A percentile compares a stretch with the other conserved stretches of the same genome.
phyloP scores from a whole-genome alignment of 441 rosid species.

The Croton laevigatus region DNA sequence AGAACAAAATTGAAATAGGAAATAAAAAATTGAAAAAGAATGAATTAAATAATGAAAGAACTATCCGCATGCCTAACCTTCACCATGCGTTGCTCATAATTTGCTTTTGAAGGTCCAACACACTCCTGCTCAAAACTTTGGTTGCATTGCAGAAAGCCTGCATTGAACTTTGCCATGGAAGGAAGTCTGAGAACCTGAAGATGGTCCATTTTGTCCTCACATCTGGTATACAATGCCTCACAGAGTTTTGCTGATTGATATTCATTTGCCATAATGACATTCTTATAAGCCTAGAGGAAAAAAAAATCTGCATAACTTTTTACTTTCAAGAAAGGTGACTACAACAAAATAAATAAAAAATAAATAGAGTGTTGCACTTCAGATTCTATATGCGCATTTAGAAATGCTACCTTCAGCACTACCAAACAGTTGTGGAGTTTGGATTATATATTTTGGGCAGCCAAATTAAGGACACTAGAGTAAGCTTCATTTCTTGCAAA shows the following conservation, averaged over 20 bases:
- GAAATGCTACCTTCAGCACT: slow-evolving; percentile 5
- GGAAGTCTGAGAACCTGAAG: slow-evolving; percentile 97
- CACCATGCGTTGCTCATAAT: slow-evolving; percentile 77
- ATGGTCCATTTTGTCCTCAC: slow-evolving; percentile 98
- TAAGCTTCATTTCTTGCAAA: no score
- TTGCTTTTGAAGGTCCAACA: slow-evolving; percentile 85
- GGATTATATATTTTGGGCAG: no score
- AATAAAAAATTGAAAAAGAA: slow-evolving; percentile 4
- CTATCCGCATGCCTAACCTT: slow-evolving; percentile 50
- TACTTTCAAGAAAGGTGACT: not conserved
- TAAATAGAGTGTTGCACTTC: not conserved
- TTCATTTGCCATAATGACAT: slow-evolving; percentile 67
- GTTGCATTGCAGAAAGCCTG: slow-evolving; percentile 89
- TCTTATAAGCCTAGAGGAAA: slow-evolving; percentile 59
- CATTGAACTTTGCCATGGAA: slow-evolving; percentile 98
- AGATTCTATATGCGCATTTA: not conserved
- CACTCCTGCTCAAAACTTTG: slow-evolving; percentile 80
- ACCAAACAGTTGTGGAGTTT: not conserved
- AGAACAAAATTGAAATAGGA: not conserved
- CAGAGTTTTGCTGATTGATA: slow-evolving; percentile 87
- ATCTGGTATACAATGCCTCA: slow-evolving; percentile 67
- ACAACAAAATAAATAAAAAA: not conserved
- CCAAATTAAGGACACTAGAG: no score
- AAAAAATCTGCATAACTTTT: slow-evolving; percentile 13
- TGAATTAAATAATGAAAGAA: not conserved